phyloP scores from a whole-genome alignment of 2,329 filamentous ascomycete genomes.

The Penicillium sp. region DNA sequence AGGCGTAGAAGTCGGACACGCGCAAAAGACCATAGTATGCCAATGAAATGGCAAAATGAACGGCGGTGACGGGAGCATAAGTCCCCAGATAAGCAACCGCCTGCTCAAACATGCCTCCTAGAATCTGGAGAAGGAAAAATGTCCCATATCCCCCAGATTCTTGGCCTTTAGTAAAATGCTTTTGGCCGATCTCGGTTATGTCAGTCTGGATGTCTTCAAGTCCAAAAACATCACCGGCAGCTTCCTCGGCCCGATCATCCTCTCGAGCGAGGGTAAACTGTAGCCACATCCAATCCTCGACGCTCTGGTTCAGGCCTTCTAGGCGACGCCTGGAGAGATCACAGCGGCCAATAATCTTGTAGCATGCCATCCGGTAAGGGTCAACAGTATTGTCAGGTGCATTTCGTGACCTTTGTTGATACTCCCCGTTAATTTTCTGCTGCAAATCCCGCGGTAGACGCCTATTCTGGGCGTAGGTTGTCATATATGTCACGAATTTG shows the following conservation, averaged over 20 bases:
- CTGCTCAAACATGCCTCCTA: slow-evolving; percentile 91
- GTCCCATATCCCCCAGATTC: slow-evolving; percentile 82
- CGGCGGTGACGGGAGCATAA: slow-evolving; percentile 87
- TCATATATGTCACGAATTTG: slow-evolving; percentile 83
- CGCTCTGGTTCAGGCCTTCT: slow-evolving; percentile 57
- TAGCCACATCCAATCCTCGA: slow-evolving; percentile 67
- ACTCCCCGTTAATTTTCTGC: slow-evolving; percentile 85
- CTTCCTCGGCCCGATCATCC: slow-evolving; percentile 59
- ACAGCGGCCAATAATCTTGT: slow-evolving; percentile 88
- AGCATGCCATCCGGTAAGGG: slow-evolving; percentile 94
- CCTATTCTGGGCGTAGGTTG: slow-evolving; percentile 76
- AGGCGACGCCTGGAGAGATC: slow-evolving; percentile 58
- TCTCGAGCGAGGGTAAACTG: slow-evolving; percentile 63
- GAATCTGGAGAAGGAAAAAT: slow-evolving; percentile 87
- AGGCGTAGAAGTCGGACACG: slow-evolving; percentile 74
- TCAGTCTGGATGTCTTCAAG: slow-evolving; percentile 70
- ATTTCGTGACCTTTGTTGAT: slow-evolving; percentile 77
- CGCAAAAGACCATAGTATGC: slow-evolving; percentile 86
- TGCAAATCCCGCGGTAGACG: slow-evolving; percentile 75
- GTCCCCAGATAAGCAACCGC: slow-evolving; percentile 87
- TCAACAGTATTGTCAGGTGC: slow-evolving; percentile 84
- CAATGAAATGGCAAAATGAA: slow-evolving; percentile 89
- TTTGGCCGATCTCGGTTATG: slow-evolving; percentile 82
- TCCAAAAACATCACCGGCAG: slow-evolving; percentile 61
- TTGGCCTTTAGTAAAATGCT: slow-evolving; percentile 80